phyloP scores from a whole-genome alignment of 1,139 yeast species.

The Kodamaea sp. region DNA sequence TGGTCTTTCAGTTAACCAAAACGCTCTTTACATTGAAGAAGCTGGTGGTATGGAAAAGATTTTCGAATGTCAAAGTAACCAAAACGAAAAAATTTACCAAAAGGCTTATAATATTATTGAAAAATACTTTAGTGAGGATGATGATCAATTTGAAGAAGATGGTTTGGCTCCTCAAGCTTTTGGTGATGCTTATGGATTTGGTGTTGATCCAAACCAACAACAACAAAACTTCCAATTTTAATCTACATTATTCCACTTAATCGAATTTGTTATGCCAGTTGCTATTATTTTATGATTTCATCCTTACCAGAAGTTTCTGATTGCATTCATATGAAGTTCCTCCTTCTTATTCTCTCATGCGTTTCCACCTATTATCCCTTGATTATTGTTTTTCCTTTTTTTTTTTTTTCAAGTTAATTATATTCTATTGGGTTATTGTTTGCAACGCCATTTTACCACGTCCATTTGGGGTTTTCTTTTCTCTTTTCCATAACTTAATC shows the following conservation, averaged over 20 bases:
- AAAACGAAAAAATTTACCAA: constrained; percentile 86
- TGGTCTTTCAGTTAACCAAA: constrained; percentile 68
- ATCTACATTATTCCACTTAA: constrained; percentile 5
- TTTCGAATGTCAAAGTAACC: constrained; percentile 87
- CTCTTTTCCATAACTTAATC: too few species aligned
- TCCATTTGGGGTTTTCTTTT: too few species aligned
- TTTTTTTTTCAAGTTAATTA: too few species aligned
- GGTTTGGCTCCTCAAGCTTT: constrained; percentile 79
- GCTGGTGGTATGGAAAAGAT: constrained; percentile 99
- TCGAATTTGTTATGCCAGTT: constrained; percentile 5
- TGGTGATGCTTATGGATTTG: constrained; percentile 87
- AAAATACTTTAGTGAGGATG: constrained; percentile 83
- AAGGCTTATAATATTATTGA: constrained; percentile 90
- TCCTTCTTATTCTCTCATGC: not conserved
- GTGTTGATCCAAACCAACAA: constrained; percentile 50
- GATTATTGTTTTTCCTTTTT: too few species aligned
- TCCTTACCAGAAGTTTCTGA: not conserved
- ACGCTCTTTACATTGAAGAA: constrained; percentile 90
- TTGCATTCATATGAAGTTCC: too few species aligned
- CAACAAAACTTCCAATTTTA: constrained; percentile 49
- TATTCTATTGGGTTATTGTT: too few species aligned
- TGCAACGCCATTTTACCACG: too few species aligned
- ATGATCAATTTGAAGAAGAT: constrained; percentile 66
- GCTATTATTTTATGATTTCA: not conserved
- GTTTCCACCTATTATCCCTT: not conserved